A percentile compares a stretch with the other conserved stretches of the same genome.
phyloP scores from a whole-genome alignment of 768 basidiomycete species.

The Lactifluus piperatus region DNA sequence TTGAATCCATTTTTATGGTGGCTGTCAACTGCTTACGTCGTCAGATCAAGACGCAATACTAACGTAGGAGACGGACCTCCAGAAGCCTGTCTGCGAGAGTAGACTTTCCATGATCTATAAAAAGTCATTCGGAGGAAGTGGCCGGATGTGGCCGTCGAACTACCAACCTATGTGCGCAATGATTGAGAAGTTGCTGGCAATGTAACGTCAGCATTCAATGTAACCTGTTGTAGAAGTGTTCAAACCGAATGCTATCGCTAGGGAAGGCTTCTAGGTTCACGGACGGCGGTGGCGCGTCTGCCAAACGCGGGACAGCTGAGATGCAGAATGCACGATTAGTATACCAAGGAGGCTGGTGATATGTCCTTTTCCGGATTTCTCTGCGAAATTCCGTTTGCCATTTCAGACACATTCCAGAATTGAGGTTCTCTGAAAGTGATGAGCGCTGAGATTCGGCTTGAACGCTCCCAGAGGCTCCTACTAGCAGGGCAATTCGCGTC shows the following conservation, averaged over 20 bases:
- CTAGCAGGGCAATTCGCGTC: not conserved
- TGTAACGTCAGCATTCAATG: not conserved
- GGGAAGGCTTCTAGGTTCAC: conserved; percentile 54
- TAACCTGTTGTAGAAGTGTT: not conserved
- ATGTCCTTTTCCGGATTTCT: conserved; percentile 19
- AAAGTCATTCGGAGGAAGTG: not conserved
- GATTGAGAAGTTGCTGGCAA: conserved; percentile 79
- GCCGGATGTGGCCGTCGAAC: not conserved
- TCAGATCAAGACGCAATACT: conserved; percentile 8
- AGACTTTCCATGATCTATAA: conserved; percentile 86
- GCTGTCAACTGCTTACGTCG: conserved; percentile 60
- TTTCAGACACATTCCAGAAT: conserved; percentile 24
- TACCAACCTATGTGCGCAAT: conserved; percentile 85
- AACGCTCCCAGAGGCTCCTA: not conserved
- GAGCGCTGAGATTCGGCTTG: not conserved
- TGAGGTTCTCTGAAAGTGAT: not conserved
- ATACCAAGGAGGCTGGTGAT: not conserved
- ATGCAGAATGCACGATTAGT: not conserved
- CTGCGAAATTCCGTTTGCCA: conserved; percentile 29
- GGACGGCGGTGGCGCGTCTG: not conserved
- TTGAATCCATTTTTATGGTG: conserved; percentile 62
- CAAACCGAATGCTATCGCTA: conserved; percentile 60
- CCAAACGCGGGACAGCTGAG: not conserved
- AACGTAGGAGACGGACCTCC: conserved; percentile 44
- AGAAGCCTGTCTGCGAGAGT: conserved; percentile 84